Percentiles rank a stretch among this genome's conserved stretches.
phyloP scores from a whole-genome alignment of 2,329 filamentous ascomycete genomes.

The Thermomyces lanuginosus region DNA sequence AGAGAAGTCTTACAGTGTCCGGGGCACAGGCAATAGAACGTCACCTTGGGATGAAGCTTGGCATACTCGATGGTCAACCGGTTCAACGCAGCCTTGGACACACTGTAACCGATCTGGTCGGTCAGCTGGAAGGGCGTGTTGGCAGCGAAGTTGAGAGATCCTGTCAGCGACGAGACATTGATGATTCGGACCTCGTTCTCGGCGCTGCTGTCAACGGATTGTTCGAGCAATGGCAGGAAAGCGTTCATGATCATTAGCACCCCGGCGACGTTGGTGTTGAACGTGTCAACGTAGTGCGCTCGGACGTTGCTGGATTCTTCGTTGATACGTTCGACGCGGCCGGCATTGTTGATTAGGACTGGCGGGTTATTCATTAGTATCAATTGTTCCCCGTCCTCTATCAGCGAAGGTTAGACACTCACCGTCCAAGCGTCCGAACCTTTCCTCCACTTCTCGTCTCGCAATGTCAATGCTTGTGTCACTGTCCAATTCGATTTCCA shows the following conservation, averaged over 20 bases:
- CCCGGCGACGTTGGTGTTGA: constrained; percentile 1
- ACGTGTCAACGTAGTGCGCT: not conserved
- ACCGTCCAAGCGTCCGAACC: too few species aligned
- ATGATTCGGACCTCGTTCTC: not conserved
- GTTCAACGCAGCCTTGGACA: constrained; percentile 1
- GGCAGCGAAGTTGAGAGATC: not conserved
- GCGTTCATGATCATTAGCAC: not conserved
- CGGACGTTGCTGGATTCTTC: not conserved
- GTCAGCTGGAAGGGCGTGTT: not conserved
- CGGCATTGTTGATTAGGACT: constrained; percentile 3
- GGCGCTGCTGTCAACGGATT: too few species aligned
- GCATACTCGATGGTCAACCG: constrained; percentile 1
- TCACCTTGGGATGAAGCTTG: not conserved
- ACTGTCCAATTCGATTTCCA: too few species aligned
- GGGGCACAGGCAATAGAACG: too few species aligned
- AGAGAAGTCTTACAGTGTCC: constrained; percentile 1
- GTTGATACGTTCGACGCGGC: not conserved
- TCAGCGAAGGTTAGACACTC: too few species aligned
- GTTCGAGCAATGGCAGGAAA: not conserved
- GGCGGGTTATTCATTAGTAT: too few species aligned
- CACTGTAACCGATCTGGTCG: not conserved
- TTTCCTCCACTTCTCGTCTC: too few species aligned
- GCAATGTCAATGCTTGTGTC: too few species aligned
- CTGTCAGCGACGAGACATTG: not conserved
- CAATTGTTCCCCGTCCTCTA: too few species aligned